phyloP scores from a whole-genome alignment of 345 rosid genomes.

The Eucalyptus polyanthemos region DNA sequence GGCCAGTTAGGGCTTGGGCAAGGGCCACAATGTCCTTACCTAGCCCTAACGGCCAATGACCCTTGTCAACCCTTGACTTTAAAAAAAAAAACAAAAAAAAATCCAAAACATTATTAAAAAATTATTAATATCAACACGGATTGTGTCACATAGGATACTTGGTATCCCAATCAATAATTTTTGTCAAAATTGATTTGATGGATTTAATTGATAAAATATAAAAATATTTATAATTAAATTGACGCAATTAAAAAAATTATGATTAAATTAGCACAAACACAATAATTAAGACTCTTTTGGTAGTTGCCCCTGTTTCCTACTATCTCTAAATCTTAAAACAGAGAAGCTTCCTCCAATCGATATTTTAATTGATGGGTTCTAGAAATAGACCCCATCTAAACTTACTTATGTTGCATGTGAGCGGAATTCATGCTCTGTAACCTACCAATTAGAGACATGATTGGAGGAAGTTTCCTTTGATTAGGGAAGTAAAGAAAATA shows the following conservation, averaged over 20 bases:
- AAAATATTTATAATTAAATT: too few species aligned
- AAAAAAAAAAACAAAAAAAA: too few species aligned
- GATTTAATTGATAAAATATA: too few species aligned
- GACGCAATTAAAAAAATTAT: too few species aligned
- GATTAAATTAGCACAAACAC: neutral
- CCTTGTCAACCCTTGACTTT: rapidly evolving
- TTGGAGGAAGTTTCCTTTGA: neutral
- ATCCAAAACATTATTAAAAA: too few species aligned
- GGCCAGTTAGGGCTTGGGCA: neutral
- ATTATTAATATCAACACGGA: rapidly evolving
- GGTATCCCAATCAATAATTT: neutral
- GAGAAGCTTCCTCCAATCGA: neutral
- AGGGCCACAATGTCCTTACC: neutral
- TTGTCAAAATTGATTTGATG: rapidly evolving
- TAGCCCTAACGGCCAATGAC: rapidly evolving
- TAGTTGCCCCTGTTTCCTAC: neutral
- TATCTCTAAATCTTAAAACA: neutral
- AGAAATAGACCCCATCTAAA: neutral
- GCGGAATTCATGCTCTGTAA: neutral
- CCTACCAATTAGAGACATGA: neutral
- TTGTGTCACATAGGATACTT: neutral
- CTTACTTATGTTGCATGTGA: neutral
- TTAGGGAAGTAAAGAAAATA: neutral
- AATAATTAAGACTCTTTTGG: neutral
- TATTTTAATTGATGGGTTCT: neutral